Conservation (phyloP, 2,329 filamentous ascomycete species). For the Saccharata proteae region DNA sequence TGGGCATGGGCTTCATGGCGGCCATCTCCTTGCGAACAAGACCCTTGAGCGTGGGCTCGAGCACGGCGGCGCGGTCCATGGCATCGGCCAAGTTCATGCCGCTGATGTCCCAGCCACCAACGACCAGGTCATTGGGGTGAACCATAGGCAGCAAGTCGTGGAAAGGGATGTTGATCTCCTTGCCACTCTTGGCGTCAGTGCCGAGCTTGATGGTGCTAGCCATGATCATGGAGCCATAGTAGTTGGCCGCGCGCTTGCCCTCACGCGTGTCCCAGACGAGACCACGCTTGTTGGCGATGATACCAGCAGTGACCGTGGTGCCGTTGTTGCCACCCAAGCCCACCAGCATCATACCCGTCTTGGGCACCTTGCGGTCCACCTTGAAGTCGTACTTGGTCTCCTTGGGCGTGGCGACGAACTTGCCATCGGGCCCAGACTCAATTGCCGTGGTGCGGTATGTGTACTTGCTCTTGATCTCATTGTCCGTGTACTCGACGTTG, state of each 20-base stretch:
- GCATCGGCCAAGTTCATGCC: conserved; percentile 74
- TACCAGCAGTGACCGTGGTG: conserved; percentile 90
- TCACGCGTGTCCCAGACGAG: conserved; percentile 91
- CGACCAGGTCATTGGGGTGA: conserved; percentile 86
- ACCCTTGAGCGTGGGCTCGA: conserved; percentile 87
- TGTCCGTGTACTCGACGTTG: conserved; percentile 82
- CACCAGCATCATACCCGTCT: conserved; percentile 93
- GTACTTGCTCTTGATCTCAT: conserved; percentile 85
- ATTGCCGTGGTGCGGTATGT: conserved; percentile 91
- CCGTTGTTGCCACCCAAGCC: conserved; percentile 98
- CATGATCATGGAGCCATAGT: conserved; percentile 98
- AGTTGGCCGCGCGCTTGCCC: conserved; percentile 75
- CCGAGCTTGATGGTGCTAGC: conserved; percentile 94
- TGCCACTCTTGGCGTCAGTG: conserved; percentile 66
- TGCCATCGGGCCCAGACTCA: conserved; percentile 56
- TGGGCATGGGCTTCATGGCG: conserved; percentile 75
- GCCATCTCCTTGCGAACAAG: conserved; percentile 90
- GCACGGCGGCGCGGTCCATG: conserved; percentile 91
- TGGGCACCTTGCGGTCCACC: conserved; percentile 84
- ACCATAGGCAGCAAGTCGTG: conserved; percentile 91
- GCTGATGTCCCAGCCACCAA: conserved; percentile 98
- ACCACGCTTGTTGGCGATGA: conserved; percentile 83
- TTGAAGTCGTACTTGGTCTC: conserved; percentile 96
- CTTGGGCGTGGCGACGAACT: conserved; percentile 72
- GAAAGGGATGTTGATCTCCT: conserved; percentile 95